A percentile compares a stretch with the other conserved stretches of the same genome.
phyloP scores from a whole-genome alignment of 768 basidiomycete species.

The Xanthoconium stramineum region DNA sequence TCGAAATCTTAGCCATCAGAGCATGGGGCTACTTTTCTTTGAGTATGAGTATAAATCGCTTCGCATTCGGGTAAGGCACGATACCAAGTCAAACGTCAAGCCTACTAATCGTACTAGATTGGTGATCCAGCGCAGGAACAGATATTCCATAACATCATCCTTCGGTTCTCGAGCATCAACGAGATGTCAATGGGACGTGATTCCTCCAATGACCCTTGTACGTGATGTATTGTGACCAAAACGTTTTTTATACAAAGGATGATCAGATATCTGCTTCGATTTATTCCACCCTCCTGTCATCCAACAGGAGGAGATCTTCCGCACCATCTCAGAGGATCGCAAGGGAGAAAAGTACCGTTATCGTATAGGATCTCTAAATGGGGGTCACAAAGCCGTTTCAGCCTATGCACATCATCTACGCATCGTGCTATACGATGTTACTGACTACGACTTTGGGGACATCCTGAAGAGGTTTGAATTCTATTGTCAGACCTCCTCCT shows the following conservation, averaged over 20 bases:
- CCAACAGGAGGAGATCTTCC: constrained; percentile 58
- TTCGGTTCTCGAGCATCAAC: constrained; percentile 56
- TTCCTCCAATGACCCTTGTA: constrained; percentile 57
- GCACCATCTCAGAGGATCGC: constrained; percentile 38
- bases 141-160: constrained; percentile 47
- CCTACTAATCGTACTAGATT: constrained; percentile 38
- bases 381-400: constrained; percentile 57
- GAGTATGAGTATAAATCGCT: constrained; percentile 70
- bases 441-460: constrained; percentile 31
- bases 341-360: constrained; percentile 41
- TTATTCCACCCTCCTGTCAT: constrained; percentile 61
- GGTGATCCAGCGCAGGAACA: constrained; percentile 54
- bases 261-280: constrained; percentile 65
- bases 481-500: constrained; percentile 51
- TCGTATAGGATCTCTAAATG: constrained; percentile 55
- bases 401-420: constrained; percentile 74
- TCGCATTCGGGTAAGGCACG: constrained; percentile 49
- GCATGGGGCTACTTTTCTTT: constrained; percentile 54
- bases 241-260: constrained; percentile 9
- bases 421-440: constrained; percentile 51
- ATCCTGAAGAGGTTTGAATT: constrained; percentile 47
- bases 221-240: constrained; percentile 16
- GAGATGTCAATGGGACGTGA: constrained; percentile 62
- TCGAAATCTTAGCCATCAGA: constrained; percentile 41
- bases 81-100: neutral